Evolutionary conservation across 2,329 filamentous ascomycete genomes (phyloP).

Genomic region (Meredithiella fracta): DNA sequence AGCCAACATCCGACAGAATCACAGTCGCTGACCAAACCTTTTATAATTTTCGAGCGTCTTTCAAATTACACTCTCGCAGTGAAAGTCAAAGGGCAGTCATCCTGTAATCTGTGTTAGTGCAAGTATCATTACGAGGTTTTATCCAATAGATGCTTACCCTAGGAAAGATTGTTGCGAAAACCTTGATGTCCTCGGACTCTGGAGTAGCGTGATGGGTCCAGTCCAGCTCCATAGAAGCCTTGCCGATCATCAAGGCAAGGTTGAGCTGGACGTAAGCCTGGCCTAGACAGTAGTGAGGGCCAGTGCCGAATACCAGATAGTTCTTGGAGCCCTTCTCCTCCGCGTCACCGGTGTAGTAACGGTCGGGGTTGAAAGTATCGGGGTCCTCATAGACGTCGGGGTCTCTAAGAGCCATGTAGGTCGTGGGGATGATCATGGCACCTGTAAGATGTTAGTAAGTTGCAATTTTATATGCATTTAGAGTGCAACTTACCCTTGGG

Average conservation of each 20-base stretch:
- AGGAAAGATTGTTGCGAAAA: constrained; percentile 96
- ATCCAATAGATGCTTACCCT: constrained; percentile 43
- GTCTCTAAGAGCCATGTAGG: constrained; percentile 80
- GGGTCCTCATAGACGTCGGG: constrained; percentile 83
- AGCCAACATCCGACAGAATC: too few relatives aligned
- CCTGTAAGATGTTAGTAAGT: constrained; percentile 27
- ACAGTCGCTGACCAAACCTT: not conserved
- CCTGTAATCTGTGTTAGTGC: constrained; percentile 30
- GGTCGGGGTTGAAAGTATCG: constrained; percentile 75
- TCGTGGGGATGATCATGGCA: constrained; percentile 85
- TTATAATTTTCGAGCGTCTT: not conserved
- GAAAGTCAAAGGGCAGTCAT: constrained; percentile 70
- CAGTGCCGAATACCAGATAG: constrained; percentile 88
- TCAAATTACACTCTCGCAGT: constrained; percentile 22
- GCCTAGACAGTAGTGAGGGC: constrained; percentile 90
- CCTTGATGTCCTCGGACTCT: constrained; percentile 82
- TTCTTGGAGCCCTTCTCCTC: constrained; percentile 81
- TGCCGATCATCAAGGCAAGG: constrained; percentile 76
- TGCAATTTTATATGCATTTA: not conserved
- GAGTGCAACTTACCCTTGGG: constrained; percentile 49
- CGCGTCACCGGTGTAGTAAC: constrained; percentile 80
- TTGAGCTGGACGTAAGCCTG: constrained; percentile 85
- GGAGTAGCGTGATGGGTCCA: constrained; percentile 82
- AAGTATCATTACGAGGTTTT: constrained; percentile 5
- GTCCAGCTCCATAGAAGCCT: constrained; percentile 70